phyloP scores from a whole-genome alignment of 2,329 filamentous ascomycete genomes.

The Alternaria brassicae region DNA sequence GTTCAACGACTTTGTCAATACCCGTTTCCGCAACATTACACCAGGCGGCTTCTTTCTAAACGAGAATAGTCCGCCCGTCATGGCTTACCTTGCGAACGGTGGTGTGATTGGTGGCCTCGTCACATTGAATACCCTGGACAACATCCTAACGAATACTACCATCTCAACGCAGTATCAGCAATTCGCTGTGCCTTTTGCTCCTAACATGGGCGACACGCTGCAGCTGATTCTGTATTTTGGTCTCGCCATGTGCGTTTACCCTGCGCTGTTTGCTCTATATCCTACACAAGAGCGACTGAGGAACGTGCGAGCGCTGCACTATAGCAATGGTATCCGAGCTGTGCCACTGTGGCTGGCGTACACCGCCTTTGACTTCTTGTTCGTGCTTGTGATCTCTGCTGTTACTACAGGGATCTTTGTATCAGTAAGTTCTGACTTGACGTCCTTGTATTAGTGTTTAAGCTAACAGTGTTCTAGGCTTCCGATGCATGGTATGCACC shows the following conservation, averaged over 20 bases:
- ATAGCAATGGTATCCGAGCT: constrained; percentile 87
- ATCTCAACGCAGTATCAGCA: constrained; percentile 75
- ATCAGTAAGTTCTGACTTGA: constrained; percentile 45
- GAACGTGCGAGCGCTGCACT: constrained; percentile 84
- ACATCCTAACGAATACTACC: constrained; percentile 71
- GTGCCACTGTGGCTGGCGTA: constrained; percentile 87
- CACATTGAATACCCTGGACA: constrained; percentile 88
- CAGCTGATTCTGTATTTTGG: constrained; percentile 84
- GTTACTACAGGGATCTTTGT: constrained; percentile 74
- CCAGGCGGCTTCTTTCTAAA: constrained; percentile 84
- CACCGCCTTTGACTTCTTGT: constrained; percentile 76
- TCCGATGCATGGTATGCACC: constrained; percentile 77
- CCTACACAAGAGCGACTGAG: constrained; percentile 82
- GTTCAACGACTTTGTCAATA: constrained; percentile 71
- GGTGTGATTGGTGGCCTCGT: constrained; percentile 72
- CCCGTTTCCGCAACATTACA: constrained; percentile 70
- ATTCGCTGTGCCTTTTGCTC: constrained; percentile 77
- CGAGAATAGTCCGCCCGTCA: constrained; percentile 65
- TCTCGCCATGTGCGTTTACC: constrained; percentile 77
- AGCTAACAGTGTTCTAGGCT: constrained; percentile 40
- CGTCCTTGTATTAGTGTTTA: neutral
- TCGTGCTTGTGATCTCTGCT: constrained; percentile 72
- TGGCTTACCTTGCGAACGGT: constrained; percentile 74
- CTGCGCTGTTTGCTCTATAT: constrained; percentile 88
- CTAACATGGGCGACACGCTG: constrained; percentile 73